These are phyloP conservation scores for Neolentinus lepideus DNA, from an alignment of 1,284 basidiomycete species.

Conservation along the genomic window DNA sequence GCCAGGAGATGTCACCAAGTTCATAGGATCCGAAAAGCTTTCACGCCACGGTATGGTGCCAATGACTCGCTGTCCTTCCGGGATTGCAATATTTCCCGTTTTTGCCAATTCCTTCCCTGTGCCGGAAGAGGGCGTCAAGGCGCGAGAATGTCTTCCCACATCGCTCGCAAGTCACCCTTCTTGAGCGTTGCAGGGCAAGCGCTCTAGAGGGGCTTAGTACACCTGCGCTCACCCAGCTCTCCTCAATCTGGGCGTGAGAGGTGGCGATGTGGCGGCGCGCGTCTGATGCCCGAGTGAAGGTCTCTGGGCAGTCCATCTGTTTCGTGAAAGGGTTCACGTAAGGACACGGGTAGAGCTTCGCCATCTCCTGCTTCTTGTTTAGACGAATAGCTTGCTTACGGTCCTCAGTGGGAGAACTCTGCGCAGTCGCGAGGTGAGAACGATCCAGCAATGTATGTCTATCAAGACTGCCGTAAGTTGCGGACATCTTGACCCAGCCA, in stretches of 20 bases:
- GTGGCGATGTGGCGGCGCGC: not conserved
- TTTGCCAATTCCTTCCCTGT: not conserved
- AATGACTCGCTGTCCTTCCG: not conserved
- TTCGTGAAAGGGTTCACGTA: not conserved
- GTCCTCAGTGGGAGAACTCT: not conserved
- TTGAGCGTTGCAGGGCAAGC: not conserved
- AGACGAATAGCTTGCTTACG: not conserved
- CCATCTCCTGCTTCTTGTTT: not conserved
- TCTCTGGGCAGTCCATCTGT: not conserved
- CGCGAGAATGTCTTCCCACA: not conserved
- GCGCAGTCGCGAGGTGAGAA: not conserved
- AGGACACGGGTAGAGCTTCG: not conserved
- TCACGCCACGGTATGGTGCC: not conserved
- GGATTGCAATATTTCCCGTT: not conserved
- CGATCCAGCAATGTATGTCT: not conserved
- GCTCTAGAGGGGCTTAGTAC: not conserved
- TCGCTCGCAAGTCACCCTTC: not conserved
- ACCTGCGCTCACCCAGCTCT: not conserved
- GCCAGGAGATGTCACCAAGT: too few species aligned
- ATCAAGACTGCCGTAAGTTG: not conserved
- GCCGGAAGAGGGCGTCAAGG: not conserved
- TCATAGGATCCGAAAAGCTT: not conserved
- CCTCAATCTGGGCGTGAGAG: not conserved
- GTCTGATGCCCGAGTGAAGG: not conserved
- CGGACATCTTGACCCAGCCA: not conserved